Evolutionary conservation across 2,329 filamentous ascomycete species (phyloP).

Genomic region (Endothia cerciana): DNA sequence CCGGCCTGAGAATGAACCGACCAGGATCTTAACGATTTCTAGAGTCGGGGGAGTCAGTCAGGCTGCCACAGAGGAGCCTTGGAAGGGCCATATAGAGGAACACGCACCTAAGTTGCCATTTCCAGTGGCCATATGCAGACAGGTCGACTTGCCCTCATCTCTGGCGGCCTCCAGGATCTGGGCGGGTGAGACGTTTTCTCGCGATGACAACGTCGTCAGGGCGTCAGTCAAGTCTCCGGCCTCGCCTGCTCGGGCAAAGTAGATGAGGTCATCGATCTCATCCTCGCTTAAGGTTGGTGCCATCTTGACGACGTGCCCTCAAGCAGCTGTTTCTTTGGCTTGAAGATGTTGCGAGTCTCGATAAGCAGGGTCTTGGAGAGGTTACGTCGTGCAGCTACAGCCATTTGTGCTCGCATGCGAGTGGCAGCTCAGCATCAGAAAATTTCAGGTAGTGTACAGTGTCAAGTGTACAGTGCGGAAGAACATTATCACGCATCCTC

Average conservation of each 20-base stretch:
- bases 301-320: constrained; percentile 38
- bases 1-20: constrained; percentile 47
- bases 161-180: constrained; percentile 71
- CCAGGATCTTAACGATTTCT: constrained; percentile 51
- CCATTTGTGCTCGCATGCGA: background rate
- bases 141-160: constrained; percentile 78
- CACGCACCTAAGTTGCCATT: constrained; percentile 80
- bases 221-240: constrained; percentile 65
- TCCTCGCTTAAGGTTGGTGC: constrained; percentile 69
- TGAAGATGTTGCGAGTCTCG: background rate
- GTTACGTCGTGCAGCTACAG: background rate
- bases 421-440: background rate
- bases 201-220: constrained; percentile 63
- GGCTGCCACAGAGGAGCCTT: no score
- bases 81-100: background rate
- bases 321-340: background rate
- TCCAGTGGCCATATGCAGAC: constrained; percentile 88
- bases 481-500: background rate
- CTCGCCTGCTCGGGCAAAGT: constrained; percentile 81
- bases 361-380: background rate
- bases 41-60: background rate
- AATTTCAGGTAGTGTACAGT: background rate
- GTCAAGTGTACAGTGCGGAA: background rate
- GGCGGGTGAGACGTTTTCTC: constrained; percentile 62
- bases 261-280: constrained; percentile 88